Evolutionary conservation across 345 rosid genomes (phyloP).

Genomic region (Hirschfeldia incana): DNA sequence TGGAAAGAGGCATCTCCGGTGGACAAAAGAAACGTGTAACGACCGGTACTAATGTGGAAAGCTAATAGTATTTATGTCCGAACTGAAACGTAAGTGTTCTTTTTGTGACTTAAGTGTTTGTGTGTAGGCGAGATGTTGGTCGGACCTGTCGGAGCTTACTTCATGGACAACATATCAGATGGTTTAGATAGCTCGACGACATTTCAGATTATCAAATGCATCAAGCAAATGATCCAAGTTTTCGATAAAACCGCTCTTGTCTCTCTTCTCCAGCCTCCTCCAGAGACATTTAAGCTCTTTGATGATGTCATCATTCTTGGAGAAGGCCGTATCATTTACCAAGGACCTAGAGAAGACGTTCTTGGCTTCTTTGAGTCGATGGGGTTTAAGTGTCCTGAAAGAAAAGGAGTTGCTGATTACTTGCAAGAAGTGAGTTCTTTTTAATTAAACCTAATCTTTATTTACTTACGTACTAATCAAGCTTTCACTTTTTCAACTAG

Average conservation of each 20-base stretch:
- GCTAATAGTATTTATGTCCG: neutral
- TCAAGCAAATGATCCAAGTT: conserved; percentile 57
- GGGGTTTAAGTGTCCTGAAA: conserved; percentile 76
- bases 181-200: conserved; percentile 85
- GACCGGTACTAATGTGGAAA: conserved; percentile 46
- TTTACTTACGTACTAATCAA: neutral
- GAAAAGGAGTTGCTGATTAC: conserved; percentile 81
- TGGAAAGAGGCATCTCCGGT: conserved; percentile 72
- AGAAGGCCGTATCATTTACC: conserved; percentile 68
- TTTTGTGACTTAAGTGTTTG: neutral
- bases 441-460: neutral
- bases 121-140: conserved; percentile 70
- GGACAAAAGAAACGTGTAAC: conserved; percentile 74
- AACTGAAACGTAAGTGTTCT: neutral
- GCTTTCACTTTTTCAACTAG: conserved; percentile 12
- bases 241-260: conserved; percentile 61
- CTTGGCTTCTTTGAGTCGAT: conserved; percentile 55
- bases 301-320: conserved; percentile 72
- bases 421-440: conserved; percentile 67
- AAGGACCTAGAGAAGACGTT: conserved; percentile 62
- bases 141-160: conserved; percentile 63
- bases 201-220: conserved; percentile 58
- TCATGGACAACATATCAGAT: conserved; percentile 83
- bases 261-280: conserved; percentile 86
- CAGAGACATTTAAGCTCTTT: conserved; percentile 71